phyloP scores from a whole-genome alignment of 495 filamentous ascomycete genomes.

The Patellaria atrata region DNA sequence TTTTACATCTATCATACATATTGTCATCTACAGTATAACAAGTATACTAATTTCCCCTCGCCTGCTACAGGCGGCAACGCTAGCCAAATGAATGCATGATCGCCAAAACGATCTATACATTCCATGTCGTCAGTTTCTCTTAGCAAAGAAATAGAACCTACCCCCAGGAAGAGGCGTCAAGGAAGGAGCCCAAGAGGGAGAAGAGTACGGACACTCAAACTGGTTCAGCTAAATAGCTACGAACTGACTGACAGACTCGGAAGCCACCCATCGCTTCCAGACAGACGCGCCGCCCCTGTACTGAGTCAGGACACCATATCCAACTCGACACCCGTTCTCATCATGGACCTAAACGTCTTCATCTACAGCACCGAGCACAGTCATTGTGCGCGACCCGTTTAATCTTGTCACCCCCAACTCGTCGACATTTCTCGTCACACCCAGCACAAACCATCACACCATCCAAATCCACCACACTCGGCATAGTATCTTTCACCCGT shows the following conservation, averaged over 20 bases:
- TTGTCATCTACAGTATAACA: neutral
- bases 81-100: conserved; percentile 2
- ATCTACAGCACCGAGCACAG: neutral
- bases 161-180: neutral
- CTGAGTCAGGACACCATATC: neutral
- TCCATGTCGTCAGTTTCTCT: neutral
- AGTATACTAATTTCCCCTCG: neutral
- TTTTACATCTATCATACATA: neutral
- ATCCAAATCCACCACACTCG: too few species aligned
- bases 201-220: neutral
- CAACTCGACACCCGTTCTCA: neutral
- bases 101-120: neutral
- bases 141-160: neutral
- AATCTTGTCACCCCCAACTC: too few species aligned
- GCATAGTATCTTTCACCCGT: neutral
- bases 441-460: neutral
- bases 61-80: conserved; percentile 3
- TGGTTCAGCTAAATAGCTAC: neutral
- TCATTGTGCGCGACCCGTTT: neutral
- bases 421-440: neutral
- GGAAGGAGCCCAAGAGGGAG: neutral
- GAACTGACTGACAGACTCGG: neutral
- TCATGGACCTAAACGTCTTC: neutral
- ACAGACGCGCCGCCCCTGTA: neutral
- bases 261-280: neutral